phyloP scores from a whole-genome alignment of 2,329 filamentous ascomycete genomes.

The Claviceps capensis region DNA sequence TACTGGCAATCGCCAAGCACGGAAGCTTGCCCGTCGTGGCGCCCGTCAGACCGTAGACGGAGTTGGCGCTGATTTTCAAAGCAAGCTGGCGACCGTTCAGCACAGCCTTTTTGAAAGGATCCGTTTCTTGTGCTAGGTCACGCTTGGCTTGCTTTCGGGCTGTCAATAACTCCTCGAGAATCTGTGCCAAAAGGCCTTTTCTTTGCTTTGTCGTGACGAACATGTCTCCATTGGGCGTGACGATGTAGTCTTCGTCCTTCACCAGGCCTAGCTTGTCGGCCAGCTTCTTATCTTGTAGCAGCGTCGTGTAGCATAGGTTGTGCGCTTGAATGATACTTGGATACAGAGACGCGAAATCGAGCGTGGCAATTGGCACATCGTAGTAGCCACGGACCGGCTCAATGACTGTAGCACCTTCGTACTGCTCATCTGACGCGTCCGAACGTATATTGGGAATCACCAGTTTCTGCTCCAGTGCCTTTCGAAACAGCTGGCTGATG shows the following conservation, averaged over 20 bases:
- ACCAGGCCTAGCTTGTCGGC: slow-evolving; percentile 64
- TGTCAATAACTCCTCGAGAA: slow-evolving; percentile 83
- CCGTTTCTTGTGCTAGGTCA: slow-evolving; percentile 76
- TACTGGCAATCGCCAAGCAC: slow-evolving; percentile 88
- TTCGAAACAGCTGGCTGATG: slow-evolving; percentile 91
- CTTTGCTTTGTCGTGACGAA: slow-evolving; percentile 81
- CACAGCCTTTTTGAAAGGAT: slow-evolving; percentile 95
- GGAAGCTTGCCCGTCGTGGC: slow-evolving; percentile 92
- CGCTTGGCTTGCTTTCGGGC: slow-evolving; percentile 92
- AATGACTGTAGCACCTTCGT: slow-evolving; percentile 95
- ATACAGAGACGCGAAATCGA: slow-evolving; percentile 97
- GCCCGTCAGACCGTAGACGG: slow-evolving; percentile 92
- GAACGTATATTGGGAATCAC: slow-evolving; percentile 79
- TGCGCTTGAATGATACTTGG: slow-evolving; percentile 98
- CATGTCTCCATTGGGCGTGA: slow-evolving; percentile 87
- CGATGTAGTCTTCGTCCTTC: slow-evolving; percentile 90
- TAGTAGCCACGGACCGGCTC: slow-evolving; percentile 91
- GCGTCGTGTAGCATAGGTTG: slow-evolving; percentile 93
- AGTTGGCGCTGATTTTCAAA: slow-evolving; percentile 93
- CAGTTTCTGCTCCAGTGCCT: slow-evolving; percentile 82
- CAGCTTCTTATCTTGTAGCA: slow-evolving; percentile 51
- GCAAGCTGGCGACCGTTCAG: slow-evolving; percentile 94
- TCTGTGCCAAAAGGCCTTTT: slow-evolving; percentile 86
- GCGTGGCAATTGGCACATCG: slow-evolving; percentile 83
- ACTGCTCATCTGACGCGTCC: slow-evolving; percentile 69